Conservation (phyloP, 2,329 filamentous ascomycete genomes). For the Fusarium scirpi region DNA sequence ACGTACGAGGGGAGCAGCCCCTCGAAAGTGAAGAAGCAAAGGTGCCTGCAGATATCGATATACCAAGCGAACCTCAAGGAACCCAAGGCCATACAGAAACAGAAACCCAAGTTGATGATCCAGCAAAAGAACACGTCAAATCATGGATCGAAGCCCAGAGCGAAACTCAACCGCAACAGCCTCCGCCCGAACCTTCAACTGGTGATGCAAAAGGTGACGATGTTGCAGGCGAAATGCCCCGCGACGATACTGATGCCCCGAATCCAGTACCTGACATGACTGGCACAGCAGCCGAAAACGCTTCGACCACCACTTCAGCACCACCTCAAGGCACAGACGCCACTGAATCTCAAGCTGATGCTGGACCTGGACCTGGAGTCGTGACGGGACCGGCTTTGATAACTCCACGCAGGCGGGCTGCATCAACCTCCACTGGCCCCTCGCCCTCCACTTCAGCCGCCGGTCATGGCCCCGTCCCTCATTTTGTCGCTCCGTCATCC, state of each 20-base stretch:
- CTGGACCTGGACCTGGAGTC: conserved; percentile 11
- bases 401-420: conserved; percentile 40
- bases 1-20: conserved; percentile 24
- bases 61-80: conserved; percentile 16
- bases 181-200: conserved; percentile 24
- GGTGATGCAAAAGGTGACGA: conserved; percentile 26
- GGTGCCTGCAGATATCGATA: conserved; percentile 13
- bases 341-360: conserved; percentile 9
- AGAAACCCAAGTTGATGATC: conserved; percentile 13
- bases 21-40: conserved; percentile 2
- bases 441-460: conserved; percentile 40
- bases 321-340: conserved; percentile 16
- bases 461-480: conserved; percentile 57
- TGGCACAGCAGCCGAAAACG: conserved; percentile 23
- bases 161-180: conserved; percentile 28
- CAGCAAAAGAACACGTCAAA: conserved; percentile 29
- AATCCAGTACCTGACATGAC: conserved; percentile 23
- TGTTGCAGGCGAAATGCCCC: conserved; percentile 35
- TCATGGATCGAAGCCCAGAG: conserved; percentile 38
- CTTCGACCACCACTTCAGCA: conserved; percentile 28
- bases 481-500: conserved; percentile 70
- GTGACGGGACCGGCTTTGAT: conserved; percentile 33
- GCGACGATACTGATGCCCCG: conserved; percentile 22
- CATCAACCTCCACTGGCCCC: conserved; percentile 38
- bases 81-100: conserved; percentile 10